phyloP scores from a whole-genome alignment of 1,139 yeast species.

The Geotrichum reessii region DNA sequence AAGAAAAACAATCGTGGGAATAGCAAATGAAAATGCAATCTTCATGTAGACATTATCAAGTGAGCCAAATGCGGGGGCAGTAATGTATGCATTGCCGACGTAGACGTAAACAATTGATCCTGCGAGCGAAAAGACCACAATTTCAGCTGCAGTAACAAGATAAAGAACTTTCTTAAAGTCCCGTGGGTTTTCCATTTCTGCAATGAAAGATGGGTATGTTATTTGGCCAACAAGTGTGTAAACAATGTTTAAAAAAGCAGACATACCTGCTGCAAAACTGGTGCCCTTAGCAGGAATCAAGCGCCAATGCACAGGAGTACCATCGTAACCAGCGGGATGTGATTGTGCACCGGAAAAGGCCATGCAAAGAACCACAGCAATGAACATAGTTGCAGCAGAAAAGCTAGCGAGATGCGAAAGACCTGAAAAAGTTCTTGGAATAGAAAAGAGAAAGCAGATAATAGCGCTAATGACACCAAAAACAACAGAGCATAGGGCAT shows the following conservation, averaged over 20 bases:
- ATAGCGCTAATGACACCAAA: slow-evolving; percentile 46
- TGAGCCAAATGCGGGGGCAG: slow-evolving; percentile 58
- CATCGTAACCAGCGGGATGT: slow-evolving; percentile 43
- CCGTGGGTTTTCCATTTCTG: slow-evolving; percentile 53
- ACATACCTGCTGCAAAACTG: slow-evolving; percentile 50
- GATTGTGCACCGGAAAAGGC: slow-evolving; percentile 49
- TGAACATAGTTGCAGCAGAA: slow-evolving; percentile 52
- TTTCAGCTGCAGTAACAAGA: slow-evolving; percentile 47
- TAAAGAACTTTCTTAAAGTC: slow-evolving; percentile 55
- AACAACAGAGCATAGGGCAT: slow-evolving; percentile 48
- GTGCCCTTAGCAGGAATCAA: slow-evolving; percentile 50
- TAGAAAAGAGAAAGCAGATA: slow-evolving; percentile 46
- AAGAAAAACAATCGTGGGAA: slow-evolving; percentile 53
- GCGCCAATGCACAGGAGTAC: slow-evolving; percentile 42
- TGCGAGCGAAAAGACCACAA: slow-evolving; percentile 47
- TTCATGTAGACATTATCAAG: slow-evolving; percentile 45
- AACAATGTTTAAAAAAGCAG: slow-evolving; percentile 53
- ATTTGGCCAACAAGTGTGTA: slow-evolving; percentile 62
- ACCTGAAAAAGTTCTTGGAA: slow-evolving; percentile 53
- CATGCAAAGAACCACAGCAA: slow-evolving; percentile 50
- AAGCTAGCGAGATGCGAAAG: slow-evolving; percentile 48
- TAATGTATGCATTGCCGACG: slow-evolving; percentile 50
- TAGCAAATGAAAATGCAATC: slow-evolving; percentile 54
- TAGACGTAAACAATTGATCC: slow-evolving; percentile 55
- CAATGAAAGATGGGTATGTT: slow-evolving; percentile 56